Conservation (phyloP, 345 rosid species). For the Syzygium aromaticum region DNA sequence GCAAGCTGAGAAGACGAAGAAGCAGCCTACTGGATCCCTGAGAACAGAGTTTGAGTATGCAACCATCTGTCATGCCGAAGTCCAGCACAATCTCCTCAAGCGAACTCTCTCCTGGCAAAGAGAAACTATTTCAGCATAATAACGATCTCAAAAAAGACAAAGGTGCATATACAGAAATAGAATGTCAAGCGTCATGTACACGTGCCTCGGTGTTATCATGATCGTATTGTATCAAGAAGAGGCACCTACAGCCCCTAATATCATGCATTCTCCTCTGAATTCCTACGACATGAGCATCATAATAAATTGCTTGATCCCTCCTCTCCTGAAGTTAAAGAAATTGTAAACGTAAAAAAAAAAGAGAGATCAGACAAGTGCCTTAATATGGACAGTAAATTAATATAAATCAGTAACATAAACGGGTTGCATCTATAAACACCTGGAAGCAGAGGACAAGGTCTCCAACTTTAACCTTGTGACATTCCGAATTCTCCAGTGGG, state of each 20-base stretch:
- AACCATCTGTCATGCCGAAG: neutral
- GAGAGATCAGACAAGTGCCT: neutral
- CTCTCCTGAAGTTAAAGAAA: conserved; percentile 34
- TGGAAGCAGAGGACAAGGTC: conserved; percentile 60
- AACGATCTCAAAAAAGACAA: neutral
- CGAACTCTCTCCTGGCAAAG: conserved; percentile 40
- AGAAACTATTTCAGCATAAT: neutral
- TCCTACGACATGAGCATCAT: conserved; percentile 43
- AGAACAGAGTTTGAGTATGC: neutral
- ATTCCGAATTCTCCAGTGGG: conserved; percentile 54
- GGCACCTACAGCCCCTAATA: conserved; percentile 68
- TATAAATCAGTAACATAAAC: neutral
- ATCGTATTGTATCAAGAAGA: conserved; percentile 38
- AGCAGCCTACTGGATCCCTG: neutral
- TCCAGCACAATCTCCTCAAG: conserved; percentile 45
- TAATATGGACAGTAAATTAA: no score
- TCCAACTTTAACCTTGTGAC: conserved; percentile 43
- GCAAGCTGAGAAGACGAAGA: neutral
- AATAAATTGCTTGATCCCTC: conserved; percentile 51
- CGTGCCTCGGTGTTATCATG: conserved; percentile 49
- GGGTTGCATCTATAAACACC: conserved; percentile 14
- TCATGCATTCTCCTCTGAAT: conserved; percentile 56
- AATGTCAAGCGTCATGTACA: neutral
- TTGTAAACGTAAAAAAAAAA: neutral
- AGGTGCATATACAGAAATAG: neutral